Evolutionary conservation across 2,329 filamentous ascomycete species (phyloP).

Genomic region (Tympanopsis confertula): DNA sequence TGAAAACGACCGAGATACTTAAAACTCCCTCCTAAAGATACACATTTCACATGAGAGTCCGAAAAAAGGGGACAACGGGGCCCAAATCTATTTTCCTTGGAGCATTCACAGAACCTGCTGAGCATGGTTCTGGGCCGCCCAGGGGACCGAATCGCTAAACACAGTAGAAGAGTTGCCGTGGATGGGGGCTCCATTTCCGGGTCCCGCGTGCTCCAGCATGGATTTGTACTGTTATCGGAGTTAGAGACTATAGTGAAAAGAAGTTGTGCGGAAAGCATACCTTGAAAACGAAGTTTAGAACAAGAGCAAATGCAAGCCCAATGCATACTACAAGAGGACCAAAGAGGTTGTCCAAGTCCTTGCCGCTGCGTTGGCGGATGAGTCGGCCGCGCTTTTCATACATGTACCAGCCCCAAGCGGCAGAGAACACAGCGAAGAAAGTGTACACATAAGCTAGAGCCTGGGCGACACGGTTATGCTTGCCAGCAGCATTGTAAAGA

Average conservation of each 20-base stretch:
- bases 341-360: conserved; percentile 48
- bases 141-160: background rate
- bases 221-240: too few relatives aligned
- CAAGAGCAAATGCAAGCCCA: conserved; percentile 46
- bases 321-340: conserved; percentile 53
- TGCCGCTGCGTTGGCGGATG: conserved; percentile 48
- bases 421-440: conserved; percentile 46
- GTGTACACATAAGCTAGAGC: conserved; percentile 51
- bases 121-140: background rate
- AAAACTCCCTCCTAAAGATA: too few relatives aligned
- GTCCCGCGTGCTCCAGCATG: too few relatives aligned
- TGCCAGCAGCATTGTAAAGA: conserved; percentile 54
- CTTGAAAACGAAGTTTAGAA: conserved; percentile 58
- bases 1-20: too few relatives aligned
- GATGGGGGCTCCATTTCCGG: too few relatives aligned
- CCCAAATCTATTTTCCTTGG: too few relatives aligned
- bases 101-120: background rate
- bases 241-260: too few relatives aligned
- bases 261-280: conserved; percentile 12
- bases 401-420: conserved; percentile 53
- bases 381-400: conserved; percentile 46
- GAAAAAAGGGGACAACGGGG: too few relatives aligned
- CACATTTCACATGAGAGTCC: too few relatives aligned
- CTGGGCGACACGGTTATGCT: conserved; percentile 42
- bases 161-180: background rate